Percentiles rank a stretch among this genome's conserved stretches.
Evolutionary conservation across 179 eudicot genomes (phyloP).

Genomic region (Silene coronaria): DNA sequence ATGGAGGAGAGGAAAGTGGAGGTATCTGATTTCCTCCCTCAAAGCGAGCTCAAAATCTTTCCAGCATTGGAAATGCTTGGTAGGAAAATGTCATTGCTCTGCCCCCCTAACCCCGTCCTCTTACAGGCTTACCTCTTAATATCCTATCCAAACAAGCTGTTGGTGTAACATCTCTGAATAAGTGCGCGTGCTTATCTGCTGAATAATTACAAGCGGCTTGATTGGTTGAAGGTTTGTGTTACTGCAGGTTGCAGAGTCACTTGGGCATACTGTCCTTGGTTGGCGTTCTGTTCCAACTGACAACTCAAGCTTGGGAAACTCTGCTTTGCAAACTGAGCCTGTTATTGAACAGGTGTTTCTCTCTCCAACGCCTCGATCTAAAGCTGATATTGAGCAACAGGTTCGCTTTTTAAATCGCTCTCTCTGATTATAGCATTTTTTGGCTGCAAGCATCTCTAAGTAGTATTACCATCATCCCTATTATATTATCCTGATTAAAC

Average conservation of each 20-base stretch:
- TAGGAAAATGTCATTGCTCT: too few species aligned
- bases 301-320: conserved; percentile 80
- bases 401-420: conserved; percentile 25
- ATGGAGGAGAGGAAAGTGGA: neutral
- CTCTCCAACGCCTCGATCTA: conserved; percentile 64
- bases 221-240: neutral
- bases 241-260: conserved; percentile 83
- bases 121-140: too few species aligned
- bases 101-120: too few species aligned
- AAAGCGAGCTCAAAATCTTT: too few species aligned
- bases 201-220: neutral
- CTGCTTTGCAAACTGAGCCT: conserved; percentile 93
- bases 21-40: too few species aligned
- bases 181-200: neutral
- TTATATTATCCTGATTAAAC: neutral
- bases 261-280: conserved; percentile 90
- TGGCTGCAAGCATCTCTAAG: too few species aligned
- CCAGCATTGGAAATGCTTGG: too few species aligned
- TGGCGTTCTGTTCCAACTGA: conserved; percentile 92
- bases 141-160: too few species aligned
- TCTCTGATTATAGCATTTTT: neutral
- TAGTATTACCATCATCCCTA: neutral
- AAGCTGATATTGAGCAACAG: conserved; percentile 89
- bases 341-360: conserved; percentile 96
- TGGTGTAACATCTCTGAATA: neutral